Conservation (phyloP, 2,329 filamentous ascomycete species). For the Coniochaeta hoffmannii region DNA sequence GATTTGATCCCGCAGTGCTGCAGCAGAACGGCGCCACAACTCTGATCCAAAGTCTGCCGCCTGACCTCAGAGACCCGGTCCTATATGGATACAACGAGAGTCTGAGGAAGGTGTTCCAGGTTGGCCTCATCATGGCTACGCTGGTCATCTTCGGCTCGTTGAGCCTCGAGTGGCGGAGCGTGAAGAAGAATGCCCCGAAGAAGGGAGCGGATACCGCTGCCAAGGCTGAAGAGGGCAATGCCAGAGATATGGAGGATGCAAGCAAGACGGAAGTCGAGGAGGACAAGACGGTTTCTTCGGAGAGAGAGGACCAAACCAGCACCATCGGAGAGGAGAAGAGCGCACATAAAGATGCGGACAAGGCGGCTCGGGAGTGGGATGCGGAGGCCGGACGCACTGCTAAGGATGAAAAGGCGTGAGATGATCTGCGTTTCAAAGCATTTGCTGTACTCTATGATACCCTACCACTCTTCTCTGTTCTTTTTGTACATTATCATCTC, state of each 20-base stretch:
- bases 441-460: background rate
- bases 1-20: constrained; percentile 17
- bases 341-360: background rate
- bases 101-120: constrained; percentile 51
- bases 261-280: background rate
- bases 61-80: constrained; percentile 9
- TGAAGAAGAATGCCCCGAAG: constrained; percentile 24
- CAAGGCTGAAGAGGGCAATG: constrained; percentile 11
- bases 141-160: constrained; percentile 46
- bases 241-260: background rate
- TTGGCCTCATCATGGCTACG: constrained; percentile 46
- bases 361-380: background rate
- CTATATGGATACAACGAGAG: constrained; percentile 52
- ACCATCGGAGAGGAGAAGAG: background rate
- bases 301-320: background rate
- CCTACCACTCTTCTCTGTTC: background rate
- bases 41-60: constrained; percentile 14
- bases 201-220: constrained; percentile 6
- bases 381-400: background rate
- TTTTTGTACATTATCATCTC: background rate
- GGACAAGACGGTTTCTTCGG: background rate
- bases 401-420: background rate
- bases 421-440: background rate
- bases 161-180: constrained; percentile 52
- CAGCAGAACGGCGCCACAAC: constrained; percentile 50